Percentiles rank a stretch among this genome's conserved stretches.
phyloP scores from a whole-genome alignment of 495 filamentous ascomycete genomes.

The Pyronema domesticum region DNA sequence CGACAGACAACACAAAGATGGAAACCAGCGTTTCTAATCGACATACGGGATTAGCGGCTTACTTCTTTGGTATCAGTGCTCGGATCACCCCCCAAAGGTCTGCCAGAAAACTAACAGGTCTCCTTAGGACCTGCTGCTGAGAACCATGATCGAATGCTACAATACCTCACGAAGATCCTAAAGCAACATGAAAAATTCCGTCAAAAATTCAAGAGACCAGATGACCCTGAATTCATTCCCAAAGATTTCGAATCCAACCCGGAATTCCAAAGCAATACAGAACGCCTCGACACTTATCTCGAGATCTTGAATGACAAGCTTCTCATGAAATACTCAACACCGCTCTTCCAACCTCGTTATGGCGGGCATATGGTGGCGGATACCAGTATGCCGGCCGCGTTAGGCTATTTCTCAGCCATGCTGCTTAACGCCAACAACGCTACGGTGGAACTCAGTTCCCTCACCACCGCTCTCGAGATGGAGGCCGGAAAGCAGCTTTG shows the following conservation, averaged over 20 bases:
- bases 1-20: no score
- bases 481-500: conserved; percentile 31
- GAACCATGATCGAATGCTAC: no score
- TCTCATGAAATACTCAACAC: conserved; percentile 28
- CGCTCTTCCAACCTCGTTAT: conserved; percentile 32
- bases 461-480: conserved; percentile 25
- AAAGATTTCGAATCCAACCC: not conserved
- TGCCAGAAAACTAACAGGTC: no score
- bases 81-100: no score
- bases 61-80: no score
- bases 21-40: no score
- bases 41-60: no score
- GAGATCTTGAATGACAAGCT: conserved; percentile 3
- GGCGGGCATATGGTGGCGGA: conserved; percentile 31
- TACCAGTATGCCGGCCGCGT: conserved; percentile 20
- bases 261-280: not conserved
- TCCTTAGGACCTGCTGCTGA: no score
- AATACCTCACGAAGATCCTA: conserved; percentile 4
- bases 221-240: not conserved
- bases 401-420: conserved; percentile 34
- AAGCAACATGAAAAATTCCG: not conserved
- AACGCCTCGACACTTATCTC: conserved; percentile 5
- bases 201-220: not conserved
- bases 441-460: conserved; percentile 29
- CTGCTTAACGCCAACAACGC: conserved; percentile 36